A percentile compares a stretch with the other conserved stretches of the same genome.
Conservation (phyloP, 305 asterid genomes). For the Plantago rigida region DNA sequence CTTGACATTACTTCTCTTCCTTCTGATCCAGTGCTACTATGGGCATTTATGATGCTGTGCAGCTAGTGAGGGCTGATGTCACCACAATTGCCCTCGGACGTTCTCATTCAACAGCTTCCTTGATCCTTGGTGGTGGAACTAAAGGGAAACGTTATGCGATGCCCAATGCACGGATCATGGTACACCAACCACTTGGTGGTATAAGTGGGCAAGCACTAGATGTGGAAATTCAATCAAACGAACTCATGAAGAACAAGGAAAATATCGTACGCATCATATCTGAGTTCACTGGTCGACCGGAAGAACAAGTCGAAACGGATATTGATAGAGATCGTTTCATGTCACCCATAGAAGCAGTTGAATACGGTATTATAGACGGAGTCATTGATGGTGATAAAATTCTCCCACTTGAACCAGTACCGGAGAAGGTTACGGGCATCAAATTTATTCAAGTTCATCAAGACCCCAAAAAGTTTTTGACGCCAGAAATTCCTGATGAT, state of each 20-base stretch:
- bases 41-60: slow-evolving; percentile 85
- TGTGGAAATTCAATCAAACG: slow-evolving; percentile 85
- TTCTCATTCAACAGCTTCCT: slow-evolving; percentile 85
- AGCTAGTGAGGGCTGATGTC: slow-evolving; percentile 83
- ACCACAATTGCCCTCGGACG: slow-evolving; percentile 82
- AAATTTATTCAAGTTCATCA: slow-evolving; percentile 54
- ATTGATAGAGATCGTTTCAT: slow-evolving; percentile 84
- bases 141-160: slow-evolving; percentile 86
- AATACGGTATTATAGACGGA: slow-evolving; percentile 81
- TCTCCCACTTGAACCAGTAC: slow-evolving; percentile 66
- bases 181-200: slow-evolving; percentile 93
- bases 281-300: slow-evolving; percentile 56
- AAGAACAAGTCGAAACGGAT: slow-evolving; percentile 81
- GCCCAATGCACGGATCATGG: slow-evolving; percentile 92
- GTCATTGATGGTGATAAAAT: slow-evolving; percentile 77
- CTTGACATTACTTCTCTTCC: slow-evolving; percentile 21
- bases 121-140: slow-evolving; percentile 86
- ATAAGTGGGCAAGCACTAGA: slow-evolving; percentile 82
- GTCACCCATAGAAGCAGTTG: slow-evolving; percentile 96
- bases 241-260: slow-evolving; percentile 69
- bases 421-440: slow-evolving; percentile 55
- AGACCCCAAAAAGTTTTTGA: slow-evolving; percentile 64
- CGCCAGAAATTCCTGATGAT: slow-evolving; percentile 79
- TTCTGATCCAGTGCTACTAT: slow-evolving; percentile 61
- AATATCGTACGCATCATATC: slow-evolving; percentile 59